Base-by-base conservation (phyloP, 2,329 filamentous ascomycete genomes). In the Stemphylium beticola region DNA sequence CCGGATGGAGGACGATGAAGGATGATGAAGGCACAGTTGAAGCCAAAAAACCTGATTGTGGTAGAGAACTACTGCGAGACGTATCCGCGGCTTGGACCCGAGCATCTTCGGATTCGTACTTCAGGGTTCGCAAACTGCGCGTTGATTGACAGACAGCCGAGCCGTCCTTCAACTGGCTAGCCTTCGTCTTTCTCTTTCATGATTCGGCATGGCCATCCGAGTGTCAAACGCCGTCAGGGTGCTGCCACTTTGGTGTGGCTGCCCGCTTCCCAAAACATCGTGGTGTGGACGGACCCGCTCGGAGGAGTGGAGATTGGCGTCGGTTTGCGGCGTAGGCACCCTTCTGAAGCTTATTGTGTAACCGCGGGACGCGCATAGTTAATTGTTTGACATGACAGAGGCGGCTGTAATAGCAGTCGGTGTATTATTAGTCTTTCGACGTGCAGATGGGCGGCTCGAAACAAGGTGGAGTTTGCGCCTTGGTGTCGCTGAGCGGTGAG, bases 191-290 rank as follows among this genome's bases (percentile, higher is more conserved):
- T n/a, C 37, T 49, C 22, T 49, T 38, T 41, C 22, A 50, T 39
- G 15, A 42, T 40, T 53, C 40, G 55, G 58, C 57, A 37, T 34
- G 38, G 32, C 31, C 37, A 50, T 53, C 53, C 53, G 47, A 55
- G 20, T 34, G 36, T 50, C 52, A 50, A 51, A 51, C 52, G 39
- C 17, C 12, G 22, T 45, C 52, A 51, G 47, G 34, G 46, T 50
- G 46, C 40, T 32, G 44, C 22, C 29, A 41, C 20, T 29, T 41
- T 45, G 36, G 36, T 48, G 40, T 58, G 55, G 53, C 11, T 32
- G 33, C 15, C 33, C 33, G 53, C 45, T 40, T 49, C 53, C 46
- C 53, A 48, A 38, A 49, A 47, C 49, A 49, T 49, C 41, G 47
- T 45, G 48, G 48, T 40, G 38, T 51, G 36, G 33, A 38, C 49